Percentiles rank a stretch among this genome's conserved stretches.
Conservation (phyloP, 1,284 basidiomycete genomes). For the Tilletiaria anomala region DNA sequence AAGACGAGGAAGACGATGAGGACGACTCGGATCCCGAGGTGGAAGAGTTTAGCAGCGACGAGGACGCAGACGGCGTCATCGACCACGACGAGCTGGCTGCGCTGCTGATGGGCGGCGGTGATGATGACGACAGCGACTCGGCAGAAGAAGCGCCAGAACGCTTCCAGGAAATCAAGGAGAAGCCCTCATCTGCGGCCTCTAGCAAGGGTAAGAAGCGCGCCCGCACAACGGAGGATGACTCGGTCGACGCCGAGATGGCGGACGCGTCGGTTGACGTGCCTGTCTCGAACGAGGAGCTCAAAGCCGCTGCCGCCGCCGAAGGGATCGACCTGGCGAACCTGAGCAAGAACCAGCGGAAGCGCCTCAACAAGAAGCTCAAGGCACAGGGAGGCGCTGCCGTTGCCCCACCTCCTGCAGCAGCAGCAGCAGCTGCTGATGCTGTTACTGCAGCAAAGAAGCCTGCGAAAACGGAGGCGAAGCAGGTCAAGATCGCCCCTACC, state of each 20-base stretch:
- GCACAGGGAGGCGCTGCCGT: constrained; percentile 29
- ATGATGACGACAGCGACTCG: too few relatives aligned
- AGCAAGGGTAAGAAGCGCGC: constrained; percentile 48
- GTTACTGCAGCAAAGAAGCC: constrained; percentile 2
- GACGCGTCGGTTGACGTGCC: constrained; percentile 3
- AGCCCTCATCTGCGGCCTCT: constrained; percentile 27
- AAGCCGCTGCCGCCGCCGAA: constrained; percentile 27
- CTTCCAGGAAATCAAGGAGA: constrained; percentile 49
- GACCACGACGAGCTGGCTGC: neutral
- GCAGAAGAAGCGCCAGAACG: constrained; percentile 44
- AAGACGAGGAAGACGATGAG: constrained; percentile 19
- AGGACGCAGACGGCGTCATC: neutral
- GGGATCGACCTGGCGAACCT: constrained; percentile 24
- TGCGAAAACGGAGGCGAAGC: neutral
- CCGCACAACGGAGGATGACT: constrained; percentile 46
- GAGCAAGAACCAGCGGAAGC: constrained; percentile 40
- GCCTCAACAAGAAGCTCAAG: constrained; percentile 56
- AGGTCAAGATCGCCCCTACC: neutral
- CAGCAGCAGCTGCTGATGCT: constrained; percentile 20
- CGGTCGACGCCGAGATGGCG: constrained; percentile 4
- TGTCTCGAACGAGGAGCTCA: constrained; percentile 32
- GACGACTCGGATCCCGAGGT: constrained; percentile 2
- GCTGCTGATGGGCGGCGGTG: neutral
- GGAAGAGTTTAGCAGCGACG: neutral
- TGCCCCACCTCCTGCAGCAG: constrained; percentile 43